Base-by-base conservation (phyloP, 2,329 filamentous ascomycete species). In the Diplodia intermedia region DNA sequence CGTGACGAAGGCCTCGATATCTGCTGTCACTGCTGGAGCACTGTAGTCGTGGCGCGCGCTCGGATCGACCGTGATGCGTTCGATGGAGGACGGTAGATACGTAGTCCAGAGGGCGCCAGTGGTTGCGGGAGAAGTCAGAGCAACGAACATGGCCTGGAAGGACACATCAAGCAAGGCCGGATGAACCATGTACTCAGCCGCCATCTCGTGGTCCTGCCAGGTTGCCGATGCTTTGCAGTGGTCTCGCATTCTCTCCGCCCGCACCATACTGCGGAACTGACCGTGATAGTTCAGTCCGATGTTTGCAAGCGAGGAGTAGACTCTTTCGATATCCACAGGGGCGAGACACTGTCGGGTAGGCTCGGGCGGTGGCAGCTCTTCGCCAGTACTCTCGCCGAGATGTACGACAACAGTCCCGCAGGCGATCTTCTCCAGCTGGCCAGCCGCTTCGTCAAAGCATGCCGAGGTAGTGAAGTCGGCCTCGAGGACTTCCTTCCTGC, bases 121-220 rank as follows among this genome's bases (percentile, higher is more conserved):
- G 9, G 56, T 47, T 1, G 70, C 69, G 1, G 78, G 78, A 31
- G 72, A 74, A 23, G 70, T 71, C 54, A 71, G 71, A 1, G 79
- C 78, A 2, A 73, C 70, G 23, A 78, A 54, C 20, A 75, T 69
- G 0, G 73, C 69, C 60, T 80, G 78, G 15, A 80, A 70, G 1
- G 74, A 74, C 18, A 70, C 72, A 54, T 80, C 78, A 1, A 79
- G 68, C 14, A 69, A 52, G 0, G 70, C 72, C 1, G 78, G 78
- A 65, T 79, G 76, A 8, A 38, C 47, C 36, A 55, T 57, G 38
- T 57, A 43, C 6, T 49, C 52, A 2, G 49, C 15, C 2, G 36
- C 18, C 29, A 40, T 53, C 6, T 33, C 29, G 14, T 38, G 31
- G 4, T 60, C 12, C 38, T 60, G 12, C 56, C 56, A 60, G 1